Conservation (phyloP, 2,329 filamentous ascomycete genomes). For the Leptographium galeiforme region DNA sequence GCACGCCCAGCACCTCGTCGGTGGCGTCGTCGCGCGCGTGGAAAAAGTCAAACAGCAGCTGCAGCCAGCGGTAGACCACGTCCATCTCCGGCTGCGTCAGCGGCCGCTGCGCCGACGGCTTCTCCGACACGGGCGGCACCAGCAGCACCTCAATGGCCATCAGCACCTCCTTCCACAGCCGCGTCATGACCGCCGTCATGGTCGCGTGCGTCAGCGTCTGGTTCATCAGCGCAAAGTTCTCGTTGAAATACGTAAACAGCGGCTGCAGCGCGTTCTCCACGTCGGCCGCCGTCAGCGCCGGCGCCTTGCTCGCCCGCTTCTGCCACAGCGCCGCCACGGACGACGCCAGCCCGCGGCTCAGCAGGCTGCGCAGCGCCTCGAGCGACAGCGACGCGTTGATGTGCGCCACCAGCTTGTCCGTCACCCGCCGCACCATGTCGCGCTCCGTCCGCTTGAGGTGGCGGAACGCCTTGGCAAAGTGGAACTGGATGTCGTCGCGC, state of each 20-base stretch:
- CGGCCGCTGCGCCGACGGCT: constrained; percentile 73
- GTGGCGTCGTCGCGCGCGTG: constrained; percentile 70
- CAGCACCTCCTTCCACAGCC: constrained; percentile 94
- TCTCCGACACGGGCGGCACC: constrained; percentile 89
- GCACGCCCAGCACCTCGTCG: constrained; percentile 72
- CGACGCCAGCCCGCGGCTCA: constrained; percentile 50
- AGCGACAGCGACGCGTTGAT: constrained; percentile 82
- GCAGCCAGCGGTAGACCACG: constrained; percentile 87
- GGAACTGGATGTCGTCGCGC: constrained; percentile 94
- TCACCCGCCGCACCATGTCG: constrained; percentile 96
- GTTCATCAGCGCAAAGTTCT: constrained; percentile 99
- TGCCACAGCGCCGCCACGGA: constrained; percentile 59
- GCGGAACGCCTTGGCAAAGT: constrained; percentile 93
- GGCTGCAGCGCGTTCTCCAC: constrained; percentile 71
- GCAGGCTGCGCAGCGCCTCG: constrained; percentile 61
- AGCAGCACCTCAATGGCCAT: constrained; percentile 81
- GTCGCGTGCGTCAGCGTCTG: constrained; percentile 84
- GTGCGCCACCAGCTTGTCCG: constrained; percentile 92
- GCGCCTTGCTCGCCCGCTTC: constrained; percentile 40
- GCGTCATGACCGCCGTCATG: constrained; percentile 98
- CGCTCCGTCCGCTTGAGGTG: constrained; percentile 89
- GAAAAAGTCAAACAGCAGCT: constrained; percentile 88
- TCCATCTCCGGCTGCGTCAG: constrained; percentile 82
- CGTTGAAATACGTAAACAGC: constrained; percentile 88
- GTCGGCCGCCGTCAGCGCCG: constrained; percentile 46